Percentiles rank a stretch among this genome's conserved stretches.
Conservation (phyloP, 2,329 filamentous ascomycete species). For the Hymenoscyphus linearis region DNA sequence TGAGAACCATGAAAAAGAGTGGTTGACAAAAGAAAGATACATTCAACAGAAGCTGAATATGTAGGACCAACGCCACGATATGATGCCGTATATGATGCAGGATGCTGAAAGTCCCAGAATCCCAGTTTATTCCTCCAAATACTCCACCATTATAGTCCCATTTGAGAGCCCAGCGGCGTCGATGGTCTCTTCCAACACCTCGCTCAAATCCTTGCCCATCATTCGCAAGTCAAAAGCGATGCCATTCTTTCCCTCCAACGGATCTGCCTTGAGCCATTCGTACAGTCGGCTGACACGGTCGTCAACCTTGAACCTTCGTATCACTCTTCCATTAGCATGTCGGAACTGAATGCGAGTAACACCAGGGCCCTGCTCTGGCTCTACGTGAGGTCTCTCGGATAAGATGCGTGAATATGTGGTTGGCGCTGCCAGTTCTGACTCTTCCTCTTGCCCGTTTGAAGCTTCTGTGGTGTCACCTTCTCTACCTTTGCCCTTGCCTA, state of each 20-base stretch:
- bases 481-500: slow-evolving; percentile 51
- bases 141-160: slow-evolving; percentile 93
- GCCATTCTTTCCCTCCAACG: slow-evolving; percentile 73
- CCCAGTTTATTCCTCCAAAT: slow-evolving; percentile 47
- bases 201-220: slow-evolving; percentile 82
- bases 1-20: neutral
- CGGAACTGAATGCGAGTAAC: slow-evolving; percentile 91
- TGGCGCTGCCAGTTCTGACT: slow-evolving; percentile 20
- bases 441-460: slow-evolving; percentile 27
- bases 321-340: slow-evolving; percentile 76
- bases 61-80: slow-evolving; percentile 3
- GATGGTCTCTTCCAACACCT: slow-evolving; percentile 67
- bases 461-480: slow-evolving; percentile 34
- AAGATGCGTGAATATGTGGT: slow-evolving; percentile 66
- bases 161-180: slow-evolving; percentile 82
- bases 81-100: neutral
- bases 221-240: slow-evolving; percentile 81
- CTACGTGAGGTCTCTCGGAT: slow-evolving; percentile 65
- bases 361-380: slow-evolving; percentile 65
- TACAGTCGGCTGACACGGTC: slow-evolving; percentile 81
- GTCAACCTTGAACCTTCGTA: slow-evolving; percentile 73
- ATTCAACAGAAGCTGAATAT: neutral
- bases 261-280: slow-evolving; percentile 92
- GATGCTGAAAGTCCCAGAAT: neutral
- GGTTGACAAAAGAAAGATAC: neutral